Evolutionary conservation across 1,284 basidiomycete species (phyloP).

Genomic region (Gomphus sp.): DNA sequence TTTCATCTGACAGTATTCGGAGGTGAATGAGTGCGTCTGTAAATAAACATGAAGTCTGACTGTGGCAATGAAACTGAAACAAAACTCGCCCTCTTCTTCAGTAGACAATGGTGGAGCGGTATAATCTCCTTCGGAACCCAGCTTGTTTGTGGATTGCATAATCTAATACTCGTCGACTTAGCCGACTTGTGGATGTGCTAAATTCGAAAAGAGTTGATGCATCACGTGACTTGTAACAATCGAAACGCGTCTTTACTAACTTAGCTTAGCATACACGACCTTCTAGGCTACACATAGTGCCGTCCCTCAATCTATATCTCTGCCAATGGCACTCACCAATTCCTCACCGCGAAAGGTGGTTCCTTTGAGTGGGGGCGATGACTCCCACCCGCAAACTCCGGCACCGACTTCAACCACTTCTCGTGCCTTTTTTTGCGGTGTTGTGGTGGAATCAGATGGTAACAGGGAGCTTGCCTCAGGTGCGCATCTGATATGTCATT

Average conservation of each 20-base stretch:
- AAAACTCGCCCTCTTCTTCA: conserved; percentile 57
- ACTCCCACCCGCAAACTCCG: conserved; percentile 27
- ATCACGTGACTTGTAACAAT: conserved; percentile 8
- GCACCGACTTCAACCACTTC: conserved; percentile 35
- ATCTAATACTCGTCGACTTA: background rate
- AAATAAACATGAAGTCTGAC: background rate
- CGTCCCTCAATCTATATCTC: background rate
- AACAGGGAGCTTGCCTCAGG: conserved; percentile 61
- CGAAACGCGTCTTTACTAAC: conserved; percentile 5
- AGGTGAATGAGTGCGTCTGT: conserved; percentile 68
- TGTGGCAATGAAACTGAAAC: conserved; percentile 3
- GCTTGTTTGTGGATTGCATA: background rate
- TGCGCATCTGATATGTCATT: conserved; percentile 20
- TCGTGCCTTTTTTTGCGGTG: conserved; percentile 72
- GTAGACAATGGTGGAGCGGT: conserved; percentile 34
- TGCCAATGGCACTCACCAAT: conserved; percentile 30
- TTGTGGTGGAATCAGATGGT: conserved; percentile 69
- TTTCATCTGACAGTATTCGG: conserved; percentile 60
- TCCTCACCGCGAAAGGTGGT: conserved; percentile 63
- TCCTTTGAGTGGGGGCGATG: conserved; percentile 58
- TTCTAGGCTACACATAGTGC: background rate
- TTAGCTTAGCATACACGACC: background rate
- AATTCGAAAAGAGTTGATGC: background rate
- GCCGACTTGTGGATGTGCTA: background rate
- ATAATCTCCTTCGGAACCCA: background rate